Evolutionary conservation across 257 asterid species (phyloP).

Genomic region (Lantana camara): DNA sequence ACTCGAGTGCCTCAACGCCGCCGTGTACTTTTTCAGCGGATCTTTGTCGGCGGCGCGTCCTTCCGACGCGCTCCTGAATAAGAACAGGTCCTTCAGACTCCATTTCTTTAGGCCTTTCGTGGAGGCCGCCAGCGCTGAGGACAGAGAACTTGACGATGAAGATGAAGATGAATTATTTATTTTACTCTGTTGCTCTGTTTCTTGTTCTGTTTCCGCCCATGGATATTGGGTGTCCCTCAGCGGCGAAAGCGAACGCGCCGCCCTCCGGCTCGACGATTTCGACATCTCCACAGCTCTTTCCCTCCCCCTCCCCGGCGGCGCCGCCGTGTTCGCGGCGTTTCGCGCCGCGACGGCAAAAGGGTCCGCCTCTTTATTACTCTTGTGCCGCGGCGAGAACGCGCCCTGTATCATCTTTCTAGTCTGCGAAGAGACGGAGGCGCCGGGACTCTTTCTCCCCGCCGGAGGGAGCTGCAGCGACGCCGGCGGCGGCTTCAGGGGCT

Average conservation of each 20-base stretch:
- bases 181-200: conserved; percentile 31
- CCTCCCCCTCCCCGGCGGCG: conserved; percentile 46
- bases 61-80: conserved; percentile 55
- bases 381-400: conserved; percentile 37
- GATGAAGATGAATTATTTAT: conserved; percentile 26
- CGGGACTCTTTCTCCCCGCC: background rate
- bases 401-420: conserved; percentile 26
- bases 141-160: background rate
- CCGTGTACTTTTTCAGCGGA: conserved; percentile 48
- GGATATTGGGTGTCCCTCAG: conserved; percentile 36
- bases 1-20: conserved; percentile 29
- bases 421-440: conserved; percentile 6
- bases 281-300: conserved; percentile 29
- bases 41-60: conserved; percentile 51
- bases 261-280: conserved; percentile 48
- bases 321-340: background rate
- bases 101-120: conserved; percentile 40
- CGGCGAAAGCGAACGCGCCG: conserved; percentile 72
- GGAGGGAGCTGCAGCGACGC: conserved; percentile 12
- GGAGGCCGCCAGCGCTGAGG: conserved; percentile 23
- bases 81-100: conserved; percentile 45
- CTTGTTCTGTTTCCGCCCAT: conserved; percentile 60
- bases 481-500: conserved; percentile 49
- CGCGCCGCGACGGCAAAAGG: conserved; percentile 8
- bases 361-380: conserved; percentile 5